A percentile compares a stretch with the other conserved stretches of the same genome.
Conservation (phyloP, 768 basidiomycete genomes). For the Royoungia palumana region DNA sequence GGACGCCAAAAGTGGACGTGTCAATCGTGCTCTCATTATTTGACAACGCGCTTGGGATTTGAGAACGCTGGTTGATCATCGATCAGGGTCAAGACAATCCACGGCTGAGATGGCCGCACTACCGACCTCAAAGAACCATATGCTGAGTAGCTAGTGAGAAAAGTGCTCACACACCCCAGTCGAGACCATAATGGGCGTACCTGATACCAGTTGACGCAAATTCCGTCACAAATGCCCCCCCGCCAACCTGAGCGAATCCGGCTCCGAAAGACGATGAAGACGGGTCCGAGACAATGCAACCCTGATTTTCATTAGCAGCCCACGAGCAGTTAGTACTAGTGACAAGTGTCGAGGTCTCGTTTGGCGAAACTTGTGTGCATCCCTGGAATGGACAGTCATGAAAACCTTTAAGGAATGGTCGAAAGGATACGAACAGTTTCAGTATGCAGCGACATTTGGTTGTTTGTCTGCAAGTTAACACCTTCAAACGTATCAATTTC, state of each 20-base stretch:
- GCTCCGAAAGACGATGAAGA: conserved; percentile 57
- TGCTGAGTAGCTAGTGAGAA: conserved; percentile 9
- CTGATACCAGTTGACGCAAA: conserved; percentile 62
- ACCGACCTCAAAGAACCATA: conserved; percentile 33
- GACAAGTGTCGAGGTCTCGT: conserved; percentile 49
- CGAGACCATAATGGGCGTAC: conserved; percentile 35
- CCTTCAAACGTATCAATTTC: conserved; percentile 84
- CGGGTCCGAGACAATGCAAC: conserved; percentile 61
- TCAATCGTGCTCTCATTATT: conserved; percentile 49
- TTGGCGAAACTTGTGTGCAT: conserved; percentile 49
- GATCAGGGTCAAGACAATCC: not conserved
- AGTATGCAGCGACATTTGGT: conserved; percentile 77
- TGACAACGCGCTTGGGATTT: conserved; percentile 47
- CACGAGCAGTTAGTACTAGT: conserved; percentile 60
- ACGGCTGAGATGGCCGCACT: not conserved
- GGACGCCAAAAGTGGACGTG: conserved; percentile 58
- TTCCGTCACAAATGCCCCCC: conserved; percentile 76
- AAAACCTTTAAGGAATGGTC: not conserved
- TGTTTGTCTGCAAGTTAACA: conserved; percentile 62
- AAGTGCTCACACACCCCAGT: not conserved
- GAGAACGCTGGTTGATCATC: conserved; percentile 25
- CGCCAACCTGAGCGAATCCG: conserved; percentile 60
- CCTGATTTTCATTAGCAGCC: conserved; percentile 53
- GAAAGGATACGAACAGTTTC: conserved; percentile 36
- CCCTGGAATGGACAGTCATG: conserved; percentile 31